Percentiles rank a stretch among this genome's conserved stretches.
These are phyloP conservation scores for Ophiostoma pallidulum DNA, from an alignment of 2,329 filamentous ascomycete species.

Conservation along the genomic window DNA sequence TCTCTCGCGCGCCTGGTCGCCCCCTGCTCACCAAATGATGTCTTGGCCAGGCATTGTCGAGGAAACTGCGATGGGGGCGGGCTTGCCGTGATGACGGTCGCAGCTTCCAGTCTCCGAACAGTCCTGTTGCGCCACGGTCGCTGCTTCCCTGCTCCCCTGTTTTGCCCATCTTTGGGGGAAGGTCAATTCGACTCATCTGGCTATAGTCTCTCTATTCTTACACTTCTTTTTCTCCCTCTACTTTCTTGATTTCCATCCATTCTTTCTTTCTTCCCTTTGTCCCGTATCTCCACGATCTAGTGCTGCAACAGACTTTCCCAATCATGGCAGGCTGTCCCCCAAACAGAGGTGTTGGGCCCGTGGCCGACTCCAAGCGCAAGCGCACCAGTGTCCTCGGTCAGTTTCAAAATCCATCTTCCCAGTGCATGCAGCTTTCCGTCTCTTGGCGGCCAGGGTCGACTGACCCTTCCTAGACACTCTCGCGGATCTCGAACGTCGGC, in stretches of 20 bases:
- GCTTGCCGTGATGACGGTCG: neutral
- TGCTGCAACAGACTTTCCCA: too few relatives aligned
- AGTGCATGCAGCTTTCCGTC: too few relatives aligned
- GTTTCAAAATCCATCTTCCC: too few relatives aligned
- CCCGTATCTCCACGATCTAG: too few relatives aligned
- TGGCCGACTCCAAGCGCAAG: constrained; percentile 7
- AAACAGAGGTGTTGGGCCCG: neutral
- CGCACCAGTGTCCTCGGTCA: neutral
- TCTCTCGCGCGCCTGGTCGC: too few relatives aligned
- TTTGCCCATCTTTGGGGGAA: neutral
- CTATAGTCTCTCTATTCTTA: neutral
- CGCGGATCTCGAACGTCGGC: constrained; percentile 5
- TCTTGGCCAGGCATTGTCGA: too few relatives aligned
- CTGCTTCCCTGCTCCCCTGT: neutral
- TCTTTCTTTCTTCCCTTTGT: neutral
- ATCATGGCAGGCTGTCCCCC: too few relatives aligned
- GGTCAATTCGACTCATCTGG: too few relatives aligned
- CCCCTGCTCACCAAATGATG: too few relatives aligned
- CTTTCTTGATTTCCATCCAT: neutral
- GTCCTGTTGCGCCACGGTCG: neutral
- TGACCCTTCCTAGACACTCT: neutral
- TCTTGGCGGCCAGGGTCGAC: neutral
- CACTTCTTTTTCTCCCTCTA: neutral
- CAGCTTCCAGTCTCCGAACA: neutral
- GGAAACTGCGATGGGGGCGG: neutral